Evolutionary conservation across 192 early-diverging fungal genomes (phyloP).

Genomic region (Linnemannia hyalina): DNA sequence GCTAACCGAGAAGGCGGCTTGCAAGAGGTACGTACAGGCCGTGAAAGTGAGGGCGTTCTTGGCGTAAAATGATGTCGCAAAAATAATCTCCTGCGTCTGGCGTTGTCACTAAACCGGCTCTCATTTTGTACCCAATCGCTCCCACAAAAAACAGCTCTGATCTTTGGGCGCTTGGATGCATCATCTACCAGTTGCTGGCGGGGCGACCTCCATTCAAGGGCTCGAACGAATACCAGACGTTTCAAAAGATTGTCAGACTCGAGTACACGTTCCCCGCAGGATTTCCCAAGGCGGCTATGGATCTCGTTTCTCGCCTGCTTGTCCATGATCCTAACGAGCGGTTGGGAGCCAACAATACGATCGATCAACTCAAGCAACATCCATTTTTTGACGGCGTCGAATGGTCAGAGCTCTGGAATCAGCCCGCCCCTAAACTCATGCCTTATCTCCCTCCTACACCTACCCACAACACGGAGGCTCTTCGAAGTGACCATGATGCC

Average conservation of each 20-base stretch:
- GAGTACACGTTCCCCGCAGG: conserved; percentile 87
- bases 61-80: not conserved
- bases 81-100: not conserved
- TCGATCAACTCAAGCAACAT: conserved; percentile 78
- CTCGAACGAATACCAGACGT: conserved; percentile 95
- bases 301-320: conserved; percentile 85
- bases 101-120: not conserved
- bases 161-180: conserved; percentile 90
- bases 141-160: conserved; percentile 67
- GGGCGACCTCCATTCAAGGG: conserved; percentile 96
- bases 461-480: conserved; percentile 42
- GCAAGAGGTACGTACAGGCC: conserved; percentile 65
- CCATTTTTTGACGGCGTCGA: conserved; percentile 87
- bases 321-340: conserved; percentile 72
- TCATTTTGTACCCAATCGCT: not conserved
- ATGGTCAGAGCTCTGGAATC: conserved; percentile 72
- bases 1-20: conserved; percentile 88
- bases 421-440: conserved; percentile 65
- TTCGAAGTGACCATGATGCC: conserved; percentile 41
- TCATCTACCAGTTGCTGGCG: conserved; percentile 91
- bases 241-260: conserved; percentile 93
- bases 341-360: conserved; percentile 69
- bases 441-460: conserved; percentile 56
- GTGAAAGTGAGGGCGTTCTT: not conserved
- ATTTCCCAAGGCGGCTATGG: conserved; percentile 76